Conservation (phyloP, 1,284 basidiomycete species). For the Entoloma clypeatum region DNA sequence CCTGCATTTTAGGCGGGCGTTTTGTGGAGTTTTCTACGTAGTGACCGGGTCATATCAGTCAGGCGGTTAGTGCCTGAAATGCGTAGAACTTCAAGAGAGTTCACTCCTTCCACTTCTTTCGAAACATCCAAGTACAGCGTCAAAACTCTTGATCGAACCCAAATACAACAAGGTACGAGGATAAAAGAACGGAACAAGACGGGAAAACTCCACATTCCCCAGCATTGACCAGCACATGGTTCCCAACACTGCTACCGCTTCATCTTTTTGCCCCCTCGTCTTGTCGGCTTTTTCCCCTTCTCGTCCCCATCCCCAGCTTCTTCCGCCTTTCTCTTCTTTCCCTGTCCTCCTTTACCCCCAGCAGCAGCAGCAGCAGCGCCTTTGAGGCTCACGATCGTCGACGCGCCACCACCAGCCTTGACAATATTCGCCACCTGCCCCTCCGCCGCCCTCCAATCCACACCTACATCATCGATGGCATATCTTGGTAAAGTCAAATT, state of each 20-base stretch:
- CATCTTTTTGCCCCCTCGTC: slow-evolving; percentile 54
- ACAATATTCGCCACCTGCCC: slow-evolving; percentile 52
- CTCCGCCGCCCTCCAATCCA: slow-evolving; percentile 76
- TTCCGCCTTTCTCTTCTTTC: slow-evolving; percentile 67
- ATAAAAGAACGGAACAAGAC: too few relatives aligned
- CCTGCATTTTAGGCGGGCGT: too few relatives aligned
- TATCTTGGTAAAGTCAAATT: slow-evolving; percentile 47
- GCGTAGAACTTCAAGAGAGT: too few relatives aligned
- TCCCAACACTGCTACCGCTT: slow-evolving; percentile 38
- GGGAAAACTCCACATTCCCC: too few relatives aligned
- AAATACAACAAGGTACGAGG: too few relatives aligned
- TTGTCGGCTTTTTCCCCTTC: slow-evolving; percentile 49
- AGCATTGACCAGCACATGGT: background rate
- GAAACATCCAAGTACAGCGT: too few relatives aligned
- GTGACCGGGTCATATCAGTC: too few relatives aligned
- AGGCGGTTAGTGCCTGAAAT: too few relatives aligned
- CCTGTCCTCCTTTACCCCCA: too few relatives aligned
- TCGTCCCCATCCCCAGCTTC: slow-evolving; percentile 30
- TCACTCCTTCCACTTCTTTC: too few relatives aligned
- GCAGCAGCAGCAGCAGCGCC: slow-evolving; percentile 34
- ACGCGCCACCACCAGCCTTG: slow-evolving; percentile 33
- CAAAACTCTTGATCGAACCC: too few relatives aligned
- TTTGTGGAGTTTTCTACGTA: too few relatives aligned
- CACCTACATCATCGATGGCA: slow-evolving; percentile 67
- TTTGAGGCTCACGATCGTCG: slow-evolving; percentile 77